Percentiles rank a stretch among this genome's conserved stretches.
These are phyloP conservation scores for Ceratocystis lukuohia DNA, from an alignment of 2,329 filamentous ascomycete genomes.

Conservation along the genomic window DNA sequence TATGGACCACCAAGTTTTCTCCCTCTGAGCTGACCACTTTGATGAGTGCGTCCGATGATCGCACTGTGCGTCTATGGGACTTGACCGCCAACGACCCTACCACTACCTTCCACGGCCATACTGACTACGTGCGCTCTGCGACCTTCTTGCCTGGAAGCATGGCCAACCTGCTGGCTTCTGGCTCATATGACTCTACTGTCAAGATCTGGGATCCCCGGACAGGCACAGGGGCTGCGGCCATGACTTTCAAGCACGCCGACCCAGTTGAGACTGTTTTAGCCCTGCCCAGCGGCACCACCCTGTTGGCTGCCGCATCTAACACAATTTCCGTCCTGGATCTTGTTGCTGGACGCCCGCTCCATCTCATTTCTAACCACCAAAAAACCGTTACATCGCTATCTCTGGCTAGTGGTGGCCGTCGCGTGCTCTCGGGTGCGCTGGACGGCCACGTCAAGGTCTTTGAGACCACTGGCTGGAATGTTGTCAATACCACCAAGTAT, in stretches of 20 bases:
- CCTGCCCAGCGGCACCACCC: conserved; percentile 70
- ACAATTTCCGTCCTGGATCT: conserved; percentile 85
- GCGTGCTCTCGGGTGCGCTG: conserved; percentile 75
- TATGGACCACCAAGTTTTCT: conserved; percentile 87
- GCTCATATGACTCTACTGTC: conserved; percentile 90
- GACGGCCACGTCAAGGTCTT: conserved; percentile 97
- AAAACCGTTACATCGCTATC: conserved; percentile 89
- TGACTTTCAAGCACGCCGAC: conserved; percentile 90
- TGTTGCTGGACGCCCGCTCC: conserved; percentile 75
- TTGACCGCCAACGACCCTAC: conserved; percentile 65
- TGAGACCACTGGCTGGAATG: conserved; percentile 87
- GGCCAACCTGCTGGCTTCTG: conserved; percentile 70
- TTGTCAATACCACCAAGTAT: conserved; percentile 91
- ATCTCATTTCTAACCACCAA: conserved; percentile 84
- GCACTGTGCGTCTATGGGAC: conserved; percentile 88
- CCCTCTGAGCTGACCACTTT: conserved; percentile 72
- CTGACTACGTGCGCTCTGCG: conserved; percentile 82
- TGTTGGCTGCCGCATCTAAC: conserved; percentile 74
- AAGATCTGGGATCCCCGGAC: conserved; percentile 83
- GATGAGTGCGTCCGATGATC: conserved; percentile 84
- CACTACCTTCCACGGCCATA: conserved; percentile 70
- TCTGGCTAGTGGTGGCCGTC: conserved; percentile 63
- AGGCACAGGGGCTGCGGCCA: conserved; percentile 48
- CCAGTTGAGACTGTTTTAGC: conserved; percentile 81
- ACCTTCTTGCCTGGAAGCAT: conserved; percentile 65